Conservation (phyloP, 192 early-diverging fungal genomes). For the Coemansia sp. region DNA sequence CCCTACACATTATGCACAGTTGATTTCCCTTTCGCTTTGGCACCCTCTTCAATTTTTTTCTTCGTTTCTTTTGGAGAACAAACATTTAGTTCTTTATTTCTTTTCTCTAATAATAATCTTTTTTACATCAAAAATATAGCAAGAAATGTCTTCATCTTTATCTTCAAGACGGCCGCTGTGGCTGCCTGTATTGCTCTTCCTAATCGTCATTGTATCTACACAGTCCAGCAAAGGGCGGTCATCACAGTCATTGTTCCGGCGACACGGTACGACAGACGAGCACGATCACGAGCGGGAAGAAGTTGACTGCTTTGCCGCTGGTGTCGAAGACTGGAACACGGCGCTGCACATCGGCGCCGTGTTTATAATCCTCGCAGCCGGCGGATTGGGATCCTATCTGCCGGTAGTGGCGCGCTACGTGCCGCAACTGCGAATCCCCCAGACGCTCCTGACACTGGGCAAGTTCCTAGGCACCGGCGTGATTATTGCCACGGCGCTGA, state of each 20-base stretch:
- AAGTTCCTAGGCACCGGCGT: conserved; percentile 69
- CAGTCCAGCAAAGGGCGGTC: no score
- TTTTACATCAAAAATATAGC: not conserved
- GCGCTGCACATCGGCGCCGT: conserved; percentile 56
- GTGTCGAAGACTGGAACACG: conserved; percentile 36
- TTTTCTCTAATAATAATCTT: not conserved
- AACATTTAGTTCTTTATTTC: not conserved
- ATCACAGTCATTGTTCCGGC: no score
- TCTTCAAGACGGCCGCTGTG: no score
- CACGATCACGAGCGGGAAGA: conserved; percentile 17
- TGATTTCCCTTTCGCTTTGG: not conserved
- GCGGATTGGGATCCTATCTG: conserved; percentile 54
- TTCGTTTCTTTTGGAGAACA: not conserved
- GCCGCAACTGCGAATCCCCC: conserved; percentile 34
- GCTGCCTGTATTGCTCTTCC: no score
- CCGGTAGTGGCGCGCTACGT: conserved; percentile 53
- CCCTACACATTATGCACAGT: conserved; percentile 10
- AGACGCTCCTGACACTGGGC: conserved; percentile 45
- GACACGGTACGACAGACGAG: conserved; percentile 3
- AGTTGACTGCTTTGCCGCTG: conserved; percentile 31
- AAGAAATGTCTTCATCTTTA: no score
- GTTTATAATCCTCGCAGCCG: conserved; percentile 56
- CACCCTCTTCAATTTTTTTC: not conserved
- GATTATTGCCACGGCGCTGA: conserved; percentile 72
- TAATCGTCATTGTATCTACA: no score